Evolutionary conservation across 768 basidiomycete species (phyloP), one percentile per base, ranked within the genome.

Genomic region (Mrakia gelida): DNA sequence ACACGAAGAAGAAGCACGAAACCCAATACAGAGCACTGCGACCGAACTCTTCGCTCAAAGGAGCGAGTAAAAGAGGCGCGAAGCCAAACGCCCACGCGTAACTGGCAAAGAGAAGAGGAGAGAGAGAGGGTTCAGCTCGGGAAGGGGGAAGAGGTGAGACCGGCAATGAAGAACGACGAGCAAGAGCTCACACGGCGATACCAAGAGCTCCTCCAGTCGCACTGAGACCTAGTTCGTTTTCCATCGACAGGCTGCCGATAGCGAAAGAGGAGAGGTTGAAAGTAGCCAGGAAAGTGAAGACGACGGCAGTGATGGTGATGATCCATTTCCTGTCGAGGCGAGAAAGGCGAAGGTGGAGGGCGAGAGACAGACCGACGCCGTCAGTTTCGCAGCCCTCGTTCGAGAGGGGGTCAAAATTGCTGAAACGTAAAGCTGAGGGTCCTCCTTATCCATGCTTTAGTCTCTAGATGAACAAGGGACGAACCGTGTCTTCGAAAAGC

Each of bases 11-110:
- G 59, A 82, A 6, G 3, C 79, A 80, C 2, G 84, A 82, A 5
- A 76, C 76, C 68, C 84, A 63, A 77, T 85, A 85, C 45, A 84
- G 81, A 78, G 79, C 71, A 34, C 80, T 80, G 21, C 85, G 73
- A 1, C 85, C 85, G 65, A 81, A 82, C 26, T 80, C 82, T 70
- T 83, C 85, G 26, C 80, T 81, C 0, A 84, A 76, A 0, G 84
- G 84, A 0, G 83, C 83, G 11, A 83, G 80, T 1, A 83, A 62
- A 73, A 85, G 80, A 11, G 84, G 85, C 0, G 81, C 82, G 28
- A 84, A 79, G 0, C 81, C 84, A 63, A 85, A 85, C 0, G 43
- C 65, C 63, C 65, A 71, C 15, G 70, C 68, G 18, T 71, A 76
- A 5, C 49, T 52, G 18, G 49, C 38, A 52, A 21, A 16, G 49